phyloP scores from a whole-genome alignment of 129 eudicot species.

The Flaveria bidentis region DNA sequence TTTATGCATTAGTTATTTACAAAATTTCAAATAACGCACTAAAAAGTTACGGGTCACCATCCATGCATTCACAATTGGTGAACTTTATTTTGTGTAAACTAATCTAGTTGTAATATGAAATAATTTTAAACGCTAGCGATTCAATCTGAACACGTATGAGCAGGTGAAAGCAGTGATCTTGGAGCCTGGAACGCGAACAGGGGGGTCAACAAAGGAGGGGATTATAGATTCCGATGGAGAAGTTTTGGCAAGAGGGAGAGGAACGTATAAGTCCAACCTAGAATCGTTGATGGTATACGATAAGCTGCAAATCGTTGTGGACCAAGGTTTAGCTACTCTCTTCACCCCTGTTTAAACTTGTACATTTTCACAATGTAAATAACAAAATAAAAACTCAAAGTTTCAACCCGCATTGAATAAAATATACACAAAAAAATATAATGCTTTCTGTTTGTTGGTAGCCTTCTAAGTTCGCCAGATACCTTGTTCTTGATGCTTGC shows the following conservation, averaged over 20 bases:
- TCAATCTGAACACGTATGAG: neutral
- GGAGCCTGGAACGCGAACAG: conserved; percentile 71
- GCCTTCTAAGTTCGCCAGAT: too few relatives aligned
- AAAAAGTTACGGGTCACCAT: neutral
- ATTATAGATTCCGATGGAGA: conserved; percentile 93
- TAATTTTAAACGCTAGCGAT: neutral
- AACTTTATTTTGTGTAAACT: neutral
- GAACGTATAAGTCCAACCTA: conserved; percentile 67
- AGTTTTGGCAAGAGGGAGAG: conserved; percentile 89
- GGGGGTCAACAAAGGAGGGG: conserved; percentile 62
- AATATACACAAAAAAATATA: neutral
- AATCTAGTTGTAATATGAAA: neutral
- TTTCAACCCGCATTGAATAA: conserved; percentile 5
- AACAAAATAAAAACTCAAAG: neutral
- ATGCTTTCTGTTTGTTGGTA: neutral
- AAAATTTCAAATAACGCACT: neutral
- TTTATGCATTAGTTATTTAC: neutral
- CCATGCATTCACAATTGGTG: neutral
- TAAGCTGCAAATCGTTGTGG: conserved; percentile 62
- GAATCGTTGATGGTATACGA: conserved; percentile 67
- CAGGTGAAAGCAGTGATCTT: conserved; percentile 83
- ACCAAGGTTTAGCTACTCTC: conserved; percentile 84
- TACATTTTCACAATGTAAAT: conserved; percentile 24
- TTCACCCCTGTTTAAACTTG: conserved; percentile 59
- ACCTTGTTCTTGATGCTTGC: too few relatives aligned